Evolutionary conservation across 164 flowering plant species (phyloP).

Genomic region (Euptelea pleiosperma): DNA sequence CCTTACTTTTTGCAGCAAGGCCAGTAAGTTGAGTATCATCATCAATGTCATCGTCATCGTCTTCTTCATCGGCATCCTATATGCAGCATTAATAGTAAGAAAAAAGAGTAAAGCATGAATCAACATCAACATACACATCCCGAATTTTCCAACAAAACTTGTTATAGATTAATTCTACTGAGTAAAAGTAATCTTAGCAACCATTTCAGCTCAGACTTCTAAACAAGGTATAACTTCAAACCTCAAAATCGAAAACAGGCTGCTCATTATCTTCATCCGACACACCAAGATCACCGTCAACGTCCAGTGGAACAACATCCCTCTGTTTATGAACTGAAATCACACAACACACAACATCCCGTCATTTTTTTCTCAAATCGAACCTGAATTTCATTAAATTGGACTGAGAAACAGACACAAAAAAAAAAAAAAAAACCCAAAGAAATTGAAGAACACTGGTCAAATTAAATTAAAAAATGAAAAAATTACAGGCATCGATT

Average conservation of each 20-base stretch:
- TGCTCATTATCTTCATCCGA: slow-evolving; percentile 75
- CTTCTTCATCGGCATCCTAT: slow-evolving; percentile 18
- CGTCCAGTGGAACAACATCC: slow-evolving; percentile 65
- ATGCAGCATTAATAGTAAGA: background rate
- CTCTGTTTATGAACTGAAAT: slow-evolving; percentile 84
- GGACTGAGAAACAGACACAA: background rate
- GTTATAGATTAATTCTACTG: too few relatives aligned
- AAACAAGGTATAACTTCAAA: too few relatives aligned
- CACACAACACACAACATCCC: background rate
- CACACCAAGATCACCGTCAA: slow-evolving; percentile 44
- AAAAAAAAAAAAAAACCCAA: background rate
- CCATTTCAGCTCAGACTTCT: too few relatives aligned
- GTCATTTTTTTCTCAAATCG: background rate
- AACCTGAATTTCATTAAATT: background rate
- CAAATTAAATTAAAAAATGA: background rate
- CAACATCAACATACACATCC: too few relatives aligned
- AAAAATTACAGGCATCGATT: slow-evolving; percentile 54
- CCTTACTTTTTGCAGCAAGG: slow-evolving; percentile 70
- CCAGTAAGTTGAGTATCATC: slow-evolving; percentile 42
- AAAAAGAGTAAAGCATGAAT: background rate
- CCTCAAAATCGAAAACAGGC: slow-evolving; percentile 71
- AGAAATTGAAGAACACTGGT: background rate
- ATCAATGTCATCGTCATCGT: slow-evolving; percentile 34
- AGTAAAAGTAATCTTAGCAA: too few relatives aligned
- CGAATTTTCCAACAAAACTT: too few relatives aligned